These are phyloP conservation scores for Linderina pennispora DNA, from an alignment of 192 early-diverging fungal genomes.

Conservation along the genomic window DNA sequence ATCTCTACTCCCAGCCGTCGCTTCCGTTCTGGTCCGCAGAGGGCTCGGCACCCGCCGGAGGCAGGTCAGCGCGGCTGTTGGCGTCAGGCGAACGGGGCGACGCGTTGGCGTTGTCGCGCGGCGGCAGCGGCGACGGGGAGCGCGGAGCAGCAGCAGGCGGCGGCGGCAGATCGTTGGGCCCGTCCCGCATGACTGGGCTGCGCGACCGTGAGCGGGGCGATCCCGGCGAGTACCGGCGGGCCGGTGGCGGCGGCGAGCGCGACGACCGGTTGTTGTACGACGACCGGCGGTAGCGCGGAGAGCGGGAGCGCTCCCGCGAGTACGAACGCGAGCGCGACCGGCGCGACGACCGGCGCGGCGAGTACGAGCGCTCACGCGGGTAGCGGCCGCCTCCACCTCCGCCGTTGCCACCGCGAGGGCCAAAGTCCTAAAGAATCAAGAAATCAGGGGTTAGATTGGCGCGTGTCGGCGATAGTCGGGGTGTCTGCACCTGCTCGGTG, in stretches of 20 bases:
- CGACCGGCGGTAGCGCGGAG: constrained; percentile 11
- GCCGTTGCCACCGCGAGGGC: constrained; percentile 9
- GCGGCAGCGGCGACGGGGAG: constrained; percentile 23
- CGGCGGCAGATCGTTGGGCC: constrained; percentile 3
- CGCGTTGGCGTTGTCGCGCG: not conserved
- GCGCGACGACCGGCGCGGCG: constrained; percentile 43
- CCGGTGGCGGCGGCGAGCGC: constrained; percentile 21
- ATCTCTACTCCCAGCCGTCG: constrained; percentile 35
- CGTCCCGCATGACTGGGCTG: constrained; percentile 18
- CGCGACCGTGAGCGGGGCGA: constrained; percentile 14
- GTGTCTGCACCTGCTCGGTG: no score
- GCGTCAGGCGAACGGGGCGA: not conserved
- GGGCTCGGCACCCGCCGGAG: no score
- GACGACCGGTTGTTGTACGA: constrained; percentile 12
- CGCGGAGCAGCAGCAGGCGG: constrained; percentile 44
- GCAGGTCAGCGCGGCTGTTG: no score
- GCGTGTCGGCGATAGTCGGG: no score
- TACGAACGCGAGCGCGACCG: constrained; percentile 50
- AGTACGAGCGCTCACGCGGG: constrained; percentile 32
- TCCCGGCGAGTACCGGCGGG: constrained; percentile 14
- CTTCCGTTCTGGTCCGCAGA: constrained; percentile 4
- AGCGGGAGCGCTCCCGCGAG: constrained; percentile 18
- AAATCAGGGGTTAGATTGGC: not conserved
- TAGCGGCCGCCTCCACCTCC: constrained; percentile 32
- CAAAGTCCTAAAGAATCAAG: constrained; percentile 41